Percentiles rank a stretch among this genome's conserved stretches.
Evolutionary conservation across 768 basidiomycete species (phyloP).

Genomic region (Rhodosporidiobolus sp.): DNA sequence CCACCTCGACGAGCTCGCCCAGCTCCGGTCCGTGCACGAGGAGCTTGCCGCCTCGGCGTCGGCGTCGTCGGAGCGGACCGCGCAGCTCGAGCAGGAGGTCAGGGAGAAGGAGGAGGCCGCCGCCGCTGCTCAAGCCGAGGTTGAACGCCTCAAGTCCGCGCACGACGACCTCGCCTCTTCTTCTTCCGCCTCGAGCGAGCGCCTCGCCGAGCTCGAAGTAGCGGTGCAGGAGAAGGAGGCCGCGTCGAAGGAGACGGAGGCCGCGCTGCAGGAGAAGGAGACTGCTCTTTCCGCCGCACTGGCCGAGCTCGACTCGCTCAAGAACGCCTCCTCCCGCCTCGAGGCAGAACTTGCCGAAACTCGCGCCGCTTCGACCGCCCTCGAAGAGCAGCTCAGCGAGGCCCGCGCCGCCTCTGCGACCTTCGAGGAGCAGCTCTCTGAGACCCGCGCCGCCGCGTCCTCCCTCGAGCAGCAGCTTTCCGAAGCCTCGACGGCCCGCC

Average conservation of each 20-base stretch:
- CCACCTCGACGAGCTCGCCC: too few relatives aligned
- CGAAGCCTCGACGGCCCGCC: not conserved
- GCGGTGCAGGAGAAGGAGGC: not conserved
- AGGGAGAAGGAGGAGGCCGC: too few relatives aligned
- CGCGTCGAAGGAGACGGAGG: too few relatives aligned
- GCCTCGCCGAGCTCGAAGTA: too few relatives aligned
- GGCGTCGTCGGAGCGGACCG: not conserved
- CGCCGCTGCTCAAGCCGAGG: too few relatives aligned
- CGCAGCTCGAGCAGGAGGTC: not conserved
- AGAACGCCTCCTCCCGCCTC: too few relatives aligned
- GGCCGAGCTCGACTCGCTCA: not conserved
- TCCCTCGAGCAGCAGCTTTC: not conserved
- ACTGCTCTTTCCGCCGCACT: not conserved
- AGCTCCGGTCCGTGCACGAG: too few relatives aligned
- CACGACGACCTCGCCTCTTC: not conserved
- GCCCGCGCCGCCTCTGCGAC: not conserved
- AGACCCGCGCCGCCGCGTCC: not conserved
- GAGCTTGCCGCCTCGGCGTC: too few relatives aligned
- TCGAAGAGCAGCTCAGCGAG: conserved; percentile 9
- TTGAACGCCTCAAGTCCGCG: not conserved
- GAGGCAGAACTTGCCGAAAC: too few relatives aligned
- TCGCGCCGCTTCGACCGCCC: conserved; percentile 2
- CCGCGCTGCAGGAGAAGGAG: not conserved
- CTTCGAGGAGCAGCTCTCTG: not conserved
- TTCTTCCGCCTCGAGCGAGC: too few relatives aligned